A percentile compares a stretch with the other conserved stretches of the same genome.
These are phyloP conservation scores for Amphibolis antarctica DNA, from an alignment of 106 monocot genomes.

Conservation along the genomic window DNA sequence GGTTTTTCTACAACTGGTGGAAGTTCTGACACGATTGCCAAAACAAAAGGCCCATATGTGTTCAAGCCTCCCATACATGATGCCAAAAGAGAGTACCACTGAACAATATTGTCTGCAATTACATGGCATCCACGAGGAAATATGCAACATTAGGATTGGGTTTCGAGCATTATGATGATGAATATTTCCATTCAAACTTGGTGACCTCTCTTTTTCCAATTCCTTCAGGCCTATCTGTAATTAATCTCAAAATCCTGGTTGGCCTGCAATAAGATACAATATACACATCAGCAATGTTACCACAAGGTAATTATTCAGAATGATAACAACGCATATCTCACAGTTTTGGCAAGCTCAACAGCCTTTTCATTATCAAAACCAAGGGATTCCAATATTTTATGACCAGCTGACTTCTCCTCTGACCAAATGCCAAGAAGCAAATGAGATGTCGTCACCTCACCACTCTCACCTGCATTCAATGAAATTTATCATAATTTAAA, in stretches of 20 bases:
- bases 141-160: no score
- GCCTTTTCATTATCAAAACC: constrained; percentile 87
- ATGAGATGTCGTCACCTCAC: constrained; percentile 67
- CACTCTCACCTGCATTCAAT: constrained; percentile 59
- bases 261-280: constrained; percentile 4
- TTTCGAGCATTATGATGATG: no score
- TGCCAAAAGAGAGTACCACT: no score
- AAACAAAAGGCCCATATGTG: no score
- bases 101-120: no score
- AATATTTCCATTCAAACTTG: not conserved
- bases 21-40: no score
- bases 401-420: constrained; percentile 71
- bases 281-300: not conserved
- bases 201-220: not conserved
- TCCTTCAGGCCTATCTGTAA: constrained; percentile 24
- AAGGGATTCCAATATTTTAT: constrained; percentile 65
- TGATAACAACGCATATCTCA: constrained; percentile 23
- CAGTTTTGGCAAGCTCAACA: constrained; percentile 50
- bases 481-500: no score
- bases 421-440: constrained; percentile 95
- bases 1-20: no score
- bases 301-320: not conserved
- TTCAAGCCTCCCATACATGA: no score
- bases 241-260: constrained; percentile 24
- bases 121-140: no score